Conservation (phyloP, 2,329 filamentous ascomycete species). For the Simplicillium sp. region DNA sequence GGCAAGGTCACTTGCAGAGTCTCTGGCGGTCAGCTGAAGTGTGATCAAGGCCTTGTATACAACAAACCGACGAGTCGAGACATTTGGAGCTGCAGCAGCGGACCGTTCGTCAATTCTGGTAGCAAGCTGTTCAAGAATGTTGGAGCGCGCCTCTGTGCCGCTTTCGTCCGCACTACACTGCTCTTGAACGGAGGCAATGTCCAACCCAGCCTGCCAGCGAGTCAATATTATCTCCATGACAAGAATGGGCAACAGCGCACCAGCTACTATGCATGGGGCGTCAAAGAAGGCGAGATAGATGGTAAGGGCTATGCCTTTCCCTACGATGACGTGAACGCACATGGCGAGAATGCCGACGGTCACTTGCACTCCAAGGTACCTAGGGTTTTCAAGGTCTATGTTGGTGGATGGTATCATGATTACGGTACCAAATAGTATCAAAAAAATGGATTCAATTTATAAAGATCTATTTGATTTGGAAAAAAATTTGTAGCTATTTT, state of each 20-base stretch:
- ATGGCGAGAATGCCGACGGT: slow-evolving; percentile 38
- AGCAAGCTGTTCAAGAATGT: slow-evolving; percentile 25
- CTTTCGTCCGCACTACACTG: slow-evolving; percentile 36
- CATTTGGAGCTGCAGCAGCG: slow-evolving; percentile 42
- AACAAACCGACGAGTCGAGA: slow-evolving; percentile 31
- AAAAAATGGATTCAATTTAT: too few species aligned
- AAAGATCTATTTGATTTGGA: too few species aligned
- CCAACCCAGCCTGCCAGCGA: slow-evolving; percentile 28
- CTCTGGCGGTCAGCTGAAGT: slow-evolving; percentile 22
- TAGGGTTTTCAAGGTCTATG: slow-evolving; percentile 17
- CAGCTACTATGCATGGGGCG: slow-evolving; percentile 49
- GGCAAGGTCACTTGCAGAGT: slow-evolving; percentile 29
- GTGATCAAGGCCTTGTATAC: slow-evolving; percentile 33
- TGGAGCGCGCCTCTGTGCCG: slow-evolving; percentile 39
- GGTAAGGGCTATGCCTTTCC: slow-evolving; percentile 55
- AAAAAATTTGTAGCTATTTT: too few species aligned
- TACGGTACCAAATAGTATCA: too few species aligned
- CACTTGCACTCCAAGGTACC: slow-evolving; percentile 16
- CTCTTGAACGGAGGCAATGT: slow-evolving; percentile 34
- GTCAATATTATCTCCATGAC: slow-evolving; percentile 36
- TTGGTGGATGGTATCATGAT: slow-evolving; percentile 9
- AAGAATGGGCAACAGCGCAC: slow-evolving; percentile 30
- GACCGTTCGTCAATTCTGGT: slow-evolving; percentile 28
- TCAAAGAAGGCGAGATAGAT: slow-evolving; percentile 51
- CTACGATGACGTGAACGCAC: slow-evolving; percentile 59